Base-by-base conservation (phyloP, 345 rosid species). In the Melaleuca alternifolia region DNA sequence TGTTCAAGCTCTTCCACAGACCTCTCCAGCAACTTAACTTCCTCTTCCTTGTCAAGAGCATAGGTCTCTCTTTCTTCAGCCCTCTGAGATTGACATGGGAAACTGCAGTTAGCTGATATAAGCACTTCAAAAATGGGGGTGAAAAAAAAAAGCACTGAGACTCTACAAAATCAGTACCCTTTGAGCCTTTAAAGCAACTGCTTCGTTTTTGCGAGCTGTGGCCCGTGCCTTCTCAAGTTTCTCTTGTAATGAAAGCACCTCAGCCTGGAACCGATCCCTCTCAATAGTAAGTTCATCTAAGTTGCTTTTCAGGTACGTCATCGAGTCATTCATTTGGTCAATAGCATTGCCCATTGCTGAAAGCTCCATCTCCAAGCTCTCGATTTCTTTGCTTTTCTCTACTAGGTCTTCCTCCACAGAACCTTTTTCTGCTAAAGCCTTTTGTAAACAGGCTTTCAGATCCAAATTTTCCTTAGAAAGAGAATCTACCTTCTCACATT, bases 1-100 rank as follows among this genome's bases (percentile, higher is more conserved):
- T 90, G 89, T 88, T 94, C 99, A 57, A 97, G 95, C 95, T 95
- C 96, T 90, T 96, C 96, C 87, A 97, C 93, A 71, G 99, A 97
- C 89, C 92, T 94, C 92, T 97, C 99, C 87, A 97, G 89, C 54
- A 95, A 93, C 90, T 91, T 92, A 84, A 94, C 98, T 90, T 97
- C 99, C 84, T 91, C 95, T 92, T 96, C 99, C 91, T 94, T 95
- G 48, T 95, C 97, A 84, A 94, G 96, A 62, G 95, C 96, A 89
- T 92, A 90, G 56, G 85, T 89, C 89, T 91, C 94, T 91, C 90
- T 93, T 62, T 94, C 94, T 91, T 94, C 98, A 88, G 97, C 95
- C 61, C 90, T 91, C 99, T 97, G 92, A 82, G 81, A 26, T 54
- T 13, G 53, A 85, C 84, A 50, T 46, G 33, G 54, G 61, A 59